Evolutionary conservation across 2,329 filamentous ascomycete genomes (phyloP).

Genomic region (Ramularia endophylla): DNA sequence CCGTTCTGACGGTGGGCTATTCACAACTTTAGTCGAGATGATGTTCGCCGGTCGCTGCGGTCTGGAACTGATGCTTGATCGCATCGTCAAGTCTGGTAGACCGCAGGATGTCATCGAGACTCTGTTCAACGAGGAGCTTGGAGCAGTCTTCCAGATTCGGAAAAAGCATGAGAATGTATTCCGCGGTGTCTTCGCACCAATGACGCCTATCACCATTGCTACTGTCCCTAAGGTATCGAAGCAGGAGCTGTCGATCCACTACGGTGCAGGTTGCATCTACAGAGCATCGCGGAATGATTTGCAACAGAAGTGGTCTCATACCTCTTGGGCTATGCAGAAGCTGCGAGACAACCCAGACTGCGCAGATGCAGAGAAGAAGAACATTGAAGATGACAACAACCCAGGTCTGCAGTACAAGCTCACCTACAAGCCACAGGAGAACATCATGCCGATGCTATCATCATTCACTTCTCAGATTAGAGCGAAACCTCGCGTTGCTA

Average conservation of each 20-base stretch:
- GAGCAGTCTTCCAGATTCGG: slow-evolving; percentile 90
- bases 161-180: slow-evolving; percentile 80
- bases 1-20: slow-evolving; percentile 82
- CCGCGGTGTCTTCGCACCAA: slow-evolving; percentile 77
- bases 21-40: slow-evolving; percentile 92
- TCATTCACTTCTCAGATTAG: slow-evolving; percentile 57
- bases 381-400: slow-evolving; percentile 67
- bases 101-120: slow-evolving; percentile 59
- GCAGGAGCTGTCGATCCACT: slow-evolving; percentile 71
- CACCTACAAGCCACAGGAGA: slow-evolving; percentile 72
- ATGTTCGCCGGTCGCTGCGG: slow-evolving; percentile 95
- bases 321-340: slow-evolving; percentile 86
- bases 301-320: slow-evolving; percentile 83
- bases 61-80: slow-evolving; percentile 76
- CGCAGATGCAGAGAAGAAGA: slow-evolving; percentile 74
- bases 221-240: slow-evolving; percentile 62
- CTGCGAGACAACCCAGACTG: slow-evolving; percentile 82
- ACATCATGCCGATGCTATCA: slow-evolving; percentile 62
- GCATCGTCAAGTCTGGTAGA: slow-evolving; percentile 57
- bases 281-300: slow-evolving; percentile 64
- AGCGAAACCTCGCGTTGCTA: slow-evolving; percentile 71
- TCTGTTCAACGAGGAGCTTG: slow-evolving; percentile 94
- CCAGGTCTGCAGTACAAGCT: slow-evolving; percentile 81
- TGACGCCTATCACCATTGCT: slow-evolving; percentile 79
- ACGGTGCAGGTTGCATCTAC: slow-evolving; percentile 63